phyloP scores from a whole-genome alignment of 108 stramenopile species.

The Craspedostauros australis region DNA sequence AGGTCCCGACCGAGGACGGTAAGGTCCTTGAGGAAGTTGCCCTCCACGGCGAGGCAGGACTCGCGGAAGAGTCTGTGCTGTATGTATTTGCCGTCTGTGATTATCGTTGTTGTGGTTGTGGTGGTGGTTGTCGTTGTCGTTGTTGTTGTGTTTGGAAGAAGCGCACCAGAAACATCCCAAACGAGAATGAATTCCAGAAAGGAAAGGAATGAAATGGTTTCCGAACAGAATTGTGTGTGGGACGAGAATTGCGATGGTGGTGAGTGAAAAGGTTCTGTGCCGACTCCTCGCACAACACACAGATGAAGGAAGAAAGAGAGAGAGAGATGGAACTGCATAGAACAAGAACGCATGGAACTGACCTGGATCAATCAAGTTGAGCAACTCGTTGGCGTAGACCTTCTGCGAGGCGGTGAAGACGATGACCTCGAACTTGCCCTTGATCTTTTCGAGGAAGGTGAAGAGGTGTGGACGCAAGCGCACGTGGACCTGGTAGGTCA shows the following conservation, averaged over 20 bases:
- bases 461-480: constrained; percentile 79
- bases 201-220: too few relatives aligned
- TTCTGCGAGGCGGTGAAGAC: constrained; percentile 94
- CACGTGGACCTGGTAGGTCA: constrained; percentile 84
- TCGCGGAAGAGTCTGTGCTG: constrained; percentile 91
- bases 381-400: constrained; percentile 90
- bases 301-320: not conserved
- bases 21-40: constrained; percentile 88
- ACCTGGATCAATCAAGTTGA: constrained; percentile 94
- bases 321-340: not conserved
- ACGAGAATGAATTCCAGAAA: too few relatives aligned
- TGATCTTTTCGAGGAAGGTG: constrained; percentile 70
- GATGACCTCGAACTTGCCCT: constrained; percentile 88
- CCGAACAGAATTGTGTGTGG: too few relatives aligned
- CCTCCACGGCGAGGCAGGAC: constrained; percentile 87
- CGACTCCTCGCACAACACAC: too few relatives aligned
- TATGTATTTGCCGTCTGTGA: constrained; percentile 75
- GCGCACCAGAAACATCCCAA: too few relatives aligned
- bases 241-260: too few relatives aligned
- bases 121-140: too few relatives aligned
- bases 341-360: constrained; percentile 11
- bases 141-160: too few relatives aligned
- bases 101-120: too few relatives aligned
- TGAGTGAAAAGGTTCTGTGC: too few relatives aligned
- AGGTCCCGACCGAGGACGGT: constrained; percentile 84